Evolutionary conservation across 129 eudicot genomes (phyloP).

Genomic region (Rutidosis leptorrhynchoides): DNA sequence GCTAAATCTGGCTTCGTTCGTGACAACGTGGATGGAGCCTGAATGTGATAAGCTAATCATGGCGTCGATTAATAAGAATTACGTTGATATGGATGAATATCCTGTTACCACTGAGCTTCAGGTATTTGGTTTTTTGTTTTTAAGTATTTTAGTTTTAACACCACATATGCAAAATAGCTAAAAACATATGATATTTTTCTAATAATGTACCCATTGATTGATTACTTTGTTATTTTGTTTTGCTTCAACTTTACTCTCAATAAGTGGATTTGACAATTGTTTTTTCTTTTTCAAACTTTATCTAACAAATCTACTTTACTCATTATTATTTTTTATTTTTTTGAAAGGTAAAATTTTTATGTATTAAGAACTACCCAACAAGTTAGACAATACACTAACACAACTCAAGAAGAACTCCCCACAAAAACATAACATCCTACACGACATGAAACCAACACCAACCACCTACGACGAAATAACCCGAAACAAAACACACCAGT

Average conservation of each 20-base stretch:
- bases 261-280: neutral
- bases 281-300: neutral
- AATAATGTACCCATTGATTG: neutral
- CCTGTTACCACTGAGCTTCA: slow-evolving; percentile 92
- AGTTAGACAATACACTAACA: too few species aligned
- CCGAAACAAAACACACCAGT: too few species aligned
- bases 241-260: neutral
- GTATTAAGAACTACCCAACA: too few species aligned
- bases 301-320: neutral
- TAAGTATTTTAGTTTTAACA: too few species aligned
- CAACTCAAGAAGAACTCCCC: too few species aligned
- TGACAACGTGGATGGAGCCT: slow-evolving; percentile 96
- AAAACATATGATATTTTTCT: neutral
- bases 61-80: slow-evolving; percentile 65
- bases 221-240: neutral
- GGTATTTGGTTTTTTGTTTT: slow-evolving; percentile 36
- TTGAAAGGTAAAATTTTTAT: too few species aligned
- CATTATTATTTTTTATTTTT: too few species aligned
- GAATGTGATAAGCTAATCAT: slow-evolving; percentile 81
- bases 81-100: slow-evolving; percentile 94
- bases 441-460: too few species aligned
- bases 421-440: too few species aligned
- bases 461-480: too few species aligned
- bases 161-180: too few species aligned
- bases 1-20: slow-evolving; percentile 85